These are phyloP conservation scores for Fusarium sp. DNA, from an alignment of 2,329 filamentous ascomycete genomes.

Conservation along the genomic window DNA sequence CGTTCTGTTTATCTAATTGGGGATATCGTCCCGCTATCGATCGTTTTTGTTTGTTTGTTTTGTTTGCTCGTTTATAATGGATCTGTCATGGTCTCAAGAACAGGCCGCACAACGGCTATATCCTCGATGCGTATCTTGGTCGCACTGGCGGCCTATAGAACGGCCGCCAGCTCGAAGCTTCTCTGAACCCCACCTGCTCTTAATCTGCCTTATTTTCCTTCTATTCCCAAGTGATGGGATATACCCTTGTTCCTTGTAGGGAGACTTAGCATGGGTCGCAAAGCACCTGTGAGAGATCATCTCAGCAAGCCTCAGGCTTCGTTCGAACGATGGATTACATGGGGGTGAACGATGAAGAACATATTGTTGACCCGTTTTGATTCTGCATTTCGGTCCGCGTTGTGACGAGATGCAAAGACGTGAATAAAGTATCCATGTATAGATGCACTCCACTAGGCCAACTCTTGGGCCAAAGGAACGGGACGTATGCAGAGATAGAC, in stretches of 20 bases:
- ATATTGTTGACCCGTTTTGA: neutral
- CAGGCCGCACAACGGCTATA: conserved; percentile 36
- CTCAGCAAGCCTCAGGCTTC: neutral
- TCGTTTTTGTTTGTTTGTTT: conserved; percentile 4
- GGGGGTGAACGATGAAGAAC: neutral
- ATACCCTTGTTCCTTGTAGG: conserved; percentile 26
- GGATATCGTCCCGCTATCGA: neutral
- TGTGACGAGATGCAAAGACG: conserved; percentile 23
- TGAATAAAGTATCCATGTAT: conserved; percentile 11
- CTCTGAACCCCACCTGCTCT: conserved; percentile 24
- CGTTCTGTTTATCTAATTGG: conserved; percentile 17
- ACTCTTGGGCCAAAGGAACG: conserved; percentile 37
- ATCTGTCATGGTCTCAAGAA: conserved; percentile 39
- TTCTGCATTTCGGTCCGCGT: conserved; percentile 14
- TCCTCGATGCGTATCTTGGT: conserved; percentile 41
- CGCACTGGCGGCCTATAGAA: conserved; percentile 15
- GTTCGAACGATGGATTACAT: neutral
- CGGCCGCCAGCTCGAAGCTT: conserved; percentile 16
- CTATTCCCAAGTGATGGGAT: conserved; percentile 1
- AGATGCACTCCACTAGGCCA: conserved; percentile 32
- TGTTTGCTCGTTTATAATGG: conserved; percentile 38
- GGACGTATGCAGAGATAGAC: conserved; percentile 28
- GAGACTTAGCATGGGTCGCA: conserved; percentile 26
- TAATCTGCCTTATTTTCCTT: conserved; percentile 20
- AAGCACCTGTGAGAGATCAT: conserved; percentile 2